Base-by-base conservation (phyloP, 2,329 filamentous ascomycete genomes). In the Tetracladium maxilliforme region DNA sequence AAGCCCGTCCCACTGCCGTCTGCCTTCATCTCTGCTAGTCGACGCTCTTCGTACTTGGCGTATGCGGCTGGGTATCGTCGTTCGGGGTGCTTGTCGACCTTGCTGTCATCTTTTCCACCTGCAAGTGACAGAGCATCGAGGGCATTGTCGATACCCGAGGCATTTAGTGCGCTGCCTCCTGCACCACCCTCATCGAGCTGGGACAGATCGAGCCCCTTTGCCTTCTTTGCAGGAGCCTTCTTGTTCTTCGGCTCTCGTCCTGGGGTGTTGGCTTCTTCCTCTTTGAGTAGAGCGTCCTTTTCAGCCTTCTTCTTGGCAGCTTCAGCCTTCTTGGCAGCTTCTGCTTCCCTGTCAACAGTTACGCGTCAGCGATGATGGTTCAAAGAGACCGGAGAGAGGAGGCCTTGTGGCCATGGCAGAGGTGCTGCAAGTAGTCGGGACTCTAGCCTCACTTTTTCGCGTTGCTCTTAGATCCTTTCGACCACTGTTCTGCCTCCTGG, bases 61-160 rank as follows among this genome's bases (percentile, higher is more conserved):
- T 78, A 90, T 1, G 87, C 87, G 6, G 86, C 84, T 49, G 84
- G 81, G 58, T 76, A 90, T 26, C 90, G 64, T 31, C 81, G 63
- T 59, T 94, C 84, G 0, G 90, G 86, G 47, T 95, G 86, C 26
- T 73, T 66, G 46, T 98, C 90, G 30, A 98, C 51, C 58, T 90
- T 83, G 30, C 66, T 54, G 12, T 62, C 54, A 25, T 65, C 61
- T n/a, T 58, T 48, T 20, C 58, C 51, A 14, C 51, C 52, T 10
- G 64, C 61, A 26, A 94, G 52, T 3, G 70, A 72, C 15, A 95
- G 67, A 4, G 84, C 84, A 41, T 94, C 86, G 24, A 95, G 69
- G 1, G 84, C 84, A 42, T 94, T 87, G 49, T 95, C 86, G 49
- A 98, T 93, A 42, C 84, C 84, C 1, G 77, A 66, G 4, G 84